Conservation (phyloP, 352 stramenopile species). For the Phytophthora hybrid region DNA sequence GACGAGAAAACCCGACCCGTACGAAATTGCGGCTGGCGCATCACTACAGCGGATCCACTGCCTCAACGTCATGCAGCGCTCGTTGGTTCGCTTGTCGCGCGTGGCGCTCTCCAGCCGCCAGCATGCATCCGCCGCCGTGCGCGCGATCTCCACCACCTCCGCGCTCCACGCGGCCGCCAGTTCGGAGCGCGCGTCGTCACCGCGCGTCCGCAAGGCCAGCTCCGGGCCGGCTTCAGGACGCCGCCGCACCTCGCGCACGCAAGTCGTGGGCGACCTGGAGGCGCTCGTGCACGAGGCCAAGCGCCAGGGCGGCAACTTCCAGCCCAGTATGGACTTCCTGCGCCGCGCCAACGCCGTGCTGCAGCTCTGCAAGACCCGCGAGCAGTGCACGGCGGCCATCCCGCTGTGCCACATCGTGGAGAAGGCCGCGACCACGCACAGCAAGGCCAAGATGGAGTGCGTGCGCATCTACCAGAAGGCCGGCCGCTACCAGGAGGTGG, state of each 20-base stretch:
- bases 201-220: slow-evolving; percentile 22
- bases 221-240: neutral
- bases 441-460: slow-evolving; percentile 59
- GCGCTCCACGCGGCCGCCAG: slow-evolving; percentile 1
- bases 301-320: slow-evolving; percentile 30
- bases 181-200: neutral
- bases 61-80: slow-evolving; percentile 31
- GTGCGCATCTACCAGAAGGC: slow-evolving; percentile 73
- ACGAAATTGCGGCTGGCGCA: neutral
- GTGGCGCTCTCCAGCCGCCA: slow-evolving; percentile 4
- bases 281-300: slow-evolving; percentile 48
- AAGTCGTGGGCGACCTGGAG: slow-evolving; percentile 50
- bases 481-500: slow-evolving; percentile 55
- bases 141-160: slow-evolving; percentile 26
- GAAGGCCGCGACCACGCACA: slow-evolving; percentile 42
- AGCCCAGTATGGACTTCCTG: slow-evolving; percentile 59
- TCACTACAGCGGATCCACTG: neutral
- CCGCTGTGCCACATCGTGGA: slow-evolving; percentile 67
- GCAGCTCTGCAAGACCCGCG: slow-evolving; percentile 57
- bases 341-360: slow-evolving; percentile 51
- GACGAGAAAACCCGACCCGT: neutral
- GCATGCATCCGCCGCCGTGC: slow-evolving; percentile 6
- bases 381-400: slow-evolving; percentile 64
- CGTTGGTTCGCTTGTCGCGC: slow-evolving; percentile 22
- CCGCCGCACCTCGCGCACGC: slow-evolving; percentile 14